phyloP scores from a whole-genome alignment of 2,329 filamentous ascomycete genomes.

The Apiospora arundinis region DNA sequence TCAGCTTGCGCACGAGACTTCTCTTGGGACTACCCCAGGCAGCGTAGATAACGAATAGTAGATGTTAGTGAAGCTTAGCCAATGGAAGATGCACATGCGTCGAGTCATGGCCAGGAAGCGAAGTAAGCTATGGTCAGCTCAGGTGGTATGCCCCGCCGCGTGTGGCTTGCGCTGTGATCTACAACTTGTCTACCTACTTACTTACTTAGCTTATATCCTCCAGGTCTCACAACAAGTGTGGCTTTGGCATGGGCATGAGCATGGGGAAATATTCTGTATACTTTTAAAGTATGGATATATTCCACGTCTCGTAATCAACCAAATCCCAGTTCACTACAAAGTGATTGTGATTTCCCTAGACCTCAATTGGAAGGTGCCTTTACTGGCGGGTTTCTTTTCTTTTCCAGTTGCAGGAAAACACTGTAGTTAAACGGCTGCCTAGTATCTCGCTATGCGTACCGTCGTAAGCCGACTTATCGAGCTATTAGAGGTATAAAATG shows the following conservation, averaged over 20 bases:
- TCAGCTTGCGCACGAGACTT: neutral
- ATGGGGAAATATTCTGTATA: neutral
- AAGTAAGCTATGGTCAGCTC: neutral
- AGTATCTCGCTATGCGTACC: neutral
- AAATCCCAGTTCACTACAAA: neutral
- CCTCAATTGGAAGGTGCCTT: neutral
- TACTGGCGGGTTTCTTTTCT: neutral
- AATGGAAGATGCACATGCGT: constrained; percentile 8
- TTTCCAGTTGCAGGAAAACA: neutral
- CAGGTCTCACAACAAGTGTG: neutral
- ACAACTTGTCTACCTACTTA: neutral
- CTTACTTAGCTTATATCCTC: neutral
- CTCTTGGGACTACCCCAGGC: neutral
- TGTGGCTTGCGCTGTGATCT: neutral
- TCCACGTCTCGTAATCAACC: neutral
- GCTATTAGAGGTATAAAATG: neutral
- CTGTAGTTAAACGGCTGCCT: neutral
- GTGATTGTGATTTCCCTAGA: neutral
- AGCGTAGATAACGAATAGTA: neutral
- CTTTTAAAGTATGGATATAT: neutral
- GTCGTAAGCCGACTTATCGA: neutral
- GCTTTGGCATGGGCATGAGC: neutral
- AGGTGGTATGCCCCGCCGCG: neutral
- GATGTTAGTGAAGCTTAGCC: neutral
- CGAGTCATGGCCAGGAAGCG: neutral